Conservation (phyloP, 257 asterid species). For the Asclepias syriaca region DNA sequence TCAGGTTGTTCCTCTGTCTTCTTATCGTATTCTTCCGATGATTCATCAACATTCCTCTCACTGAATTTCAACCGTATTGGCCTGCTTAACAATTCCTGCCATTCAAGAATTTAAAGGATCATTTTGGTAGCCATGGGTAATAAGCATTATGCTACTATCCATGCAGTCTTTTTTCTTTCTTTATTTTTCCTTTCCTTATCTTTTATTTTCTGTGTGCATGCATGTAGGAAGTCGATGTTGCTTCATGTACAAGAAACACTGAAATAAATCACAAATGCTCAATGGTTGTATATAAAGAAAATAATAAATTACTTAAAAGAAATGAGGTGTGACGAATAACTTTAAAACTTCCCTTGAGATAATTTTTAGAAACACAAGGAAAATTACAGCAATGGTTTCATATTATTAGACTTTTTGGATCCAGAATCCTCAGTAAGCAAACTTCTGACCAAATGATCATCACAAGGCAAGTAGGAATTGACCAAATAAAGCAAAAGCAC, state of each 20-base stretch:
- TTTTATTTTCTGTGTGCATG: background rate
- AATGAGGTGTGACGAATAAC: background rate
- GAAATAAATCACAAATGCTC: background rate
- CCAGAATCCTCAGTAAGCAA: background rate
- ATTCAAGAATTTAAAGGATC: background rate
- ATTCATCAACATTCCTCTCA: conserved; percentile 35
- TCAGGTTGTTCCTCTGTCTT: conserved; percentile 23
- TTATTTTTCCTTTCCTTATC: too few relatives aligned
- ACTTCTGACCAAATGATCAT: background rate
- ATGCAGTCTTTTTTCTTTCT: background rate
- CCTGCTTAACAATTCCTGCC: conserved; percentile 78
- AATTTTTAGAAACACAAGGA: background rate
- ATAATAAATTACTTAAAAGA: background rate
- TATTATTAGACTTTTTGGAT: background rate
- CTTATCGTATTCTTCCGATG: conserved; percentile 31
- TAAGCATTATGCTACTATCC: background rate
- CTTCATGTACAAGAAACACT: background rate
- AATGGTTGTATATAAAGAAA: background rate
- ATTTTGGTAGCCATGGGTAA: background rate
- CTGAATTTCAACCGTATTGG: conserved; percentile 59
- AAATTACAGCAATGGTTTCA: background rate
- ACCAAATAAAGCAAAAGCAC: background rate
- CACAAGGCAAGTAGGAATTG: background rate
- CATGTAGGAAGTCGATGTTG: background rate
- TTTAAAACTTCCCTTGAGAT: background rate